A percentile compares a stretch with the other conserved stretches of the same genome.
Evolutionary conservation across 768 basidiomycete species (phyloP).

Genomic region (Russula abietina): DNA sequence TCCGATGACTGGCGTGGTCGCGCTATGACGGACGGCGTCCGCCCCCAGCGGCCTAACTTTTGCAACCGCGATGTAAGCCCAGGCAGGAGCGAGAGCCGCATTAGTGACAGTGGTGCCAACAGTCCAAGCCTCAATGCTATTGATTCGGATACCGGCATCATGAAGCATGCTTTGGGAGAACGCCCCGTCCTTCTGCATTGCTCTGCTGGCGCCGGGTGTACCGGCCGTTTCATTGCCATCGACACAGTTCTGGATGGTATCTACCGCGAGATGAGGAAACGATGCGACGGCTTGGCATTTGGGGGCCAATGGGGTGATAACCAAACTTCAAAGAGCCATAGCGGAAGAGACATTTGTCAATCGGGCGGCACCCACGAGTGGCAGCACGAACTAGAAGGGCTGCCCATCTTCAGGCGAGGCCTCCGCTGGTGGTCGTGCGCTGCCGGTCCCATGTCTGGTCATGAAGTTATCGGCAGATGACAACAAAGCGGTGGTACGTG

Average conservation of each 20-base stretch:
- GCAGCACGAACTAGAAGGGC: slow-evolving; percentile 22
- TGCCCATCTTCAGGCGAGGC: slow-evolving; percentile 23
- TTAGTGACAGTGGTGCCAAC: slow-evolving; percentile 16
- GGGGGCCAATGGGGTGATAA: slow-evolving; percentile 27
- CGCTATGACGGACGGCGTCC: slow-evolving; percentile 9
- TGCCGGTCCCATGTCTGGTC: slow-evolving; percentile 13
- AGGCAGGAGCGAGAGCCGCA: slow-evolving; percentile 17
- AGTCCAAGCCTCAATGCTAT: slow-evolving; percentile 33
- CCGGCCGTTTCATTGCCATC: slow-evolving; percentile 88
- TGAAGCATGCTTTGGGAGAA: slow-evolving; percentile 45
- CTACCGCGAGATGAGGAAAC: slow-evolving; percentile 47
- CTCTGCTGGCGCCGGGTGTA: slow-evolving; percentile 94
- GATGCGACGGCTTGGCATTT: slow-evolving; percentile 26
- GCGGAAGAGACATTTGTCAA: slow-evolving; percentile 21
- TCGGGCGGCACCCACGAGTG: slow-evolving; percentile 21
- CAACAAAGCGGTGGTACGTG: slow-evolving; percentile 13
- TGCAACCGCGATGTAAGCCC: slow-evolving; percentile 19
- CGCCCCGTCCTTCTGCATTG: slow-evolving; percentile 78
- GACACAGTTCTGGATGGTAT: slow-evolving; percentile 80
- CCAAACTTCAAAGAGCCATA: slow-evolving; percentile 10
- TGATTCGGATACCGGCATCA: slow-evolving; percentile 52
- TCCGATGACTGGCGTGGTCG: slow-evolving; percentile 26
- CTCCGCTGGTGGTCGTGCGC: slow-evolving; percentile 20
- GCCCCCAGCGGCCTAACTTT: slow-evolving; percentile 6
- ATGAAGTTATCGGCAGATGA: slow-evolving; percentile 16